Evolutionary conservation across 2,329 filamentous ascomycete genomes (phyloP).

Genomic region (Aspergillus versicolor): DNA sequence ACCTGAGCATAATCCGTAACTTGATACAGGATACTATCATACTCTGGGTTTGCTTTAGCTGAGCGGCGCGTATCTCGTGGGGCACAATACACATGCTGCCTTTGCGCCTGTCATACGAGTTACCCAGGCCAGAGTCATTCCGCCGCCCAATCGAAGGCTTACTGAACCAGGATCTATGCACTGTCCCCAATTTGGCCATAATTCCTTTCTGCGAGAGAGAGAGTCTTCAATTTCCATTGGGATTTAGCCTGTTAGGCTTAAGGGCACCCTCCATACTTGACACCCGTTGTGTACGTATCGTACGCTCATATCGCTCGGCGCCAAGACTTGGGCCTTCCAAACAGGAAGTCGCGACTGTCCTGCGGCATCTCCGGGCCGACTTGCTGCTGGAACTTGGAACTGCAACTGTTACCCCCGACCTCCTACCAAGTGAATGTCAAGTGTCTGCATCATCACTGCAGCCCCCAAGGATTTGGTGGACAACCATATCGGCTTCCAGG

Average conservation of each 20-base stretch:
- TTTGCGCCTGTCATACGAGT: neutral
- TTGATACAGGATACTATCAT: neutral
- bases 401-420: no score
- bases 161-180: conserved; percentile 1
- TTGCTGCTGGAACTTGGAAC: neutral
- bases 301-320: neutral
- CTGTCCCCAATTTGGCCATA: neutral
- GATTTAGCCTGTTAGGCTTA: neutral
- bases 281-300: no score
- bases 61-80: neutral
- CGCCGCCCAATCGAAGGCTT: neutral
- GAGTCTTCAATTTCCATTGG: neutral
- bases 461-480: neutral
- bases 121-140: neutral
- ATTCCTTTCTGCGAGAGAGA: neutral
- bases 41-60: neutral
- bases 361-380: neutral
- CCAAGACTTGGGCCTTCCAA: neutral
- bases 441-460: neutral
- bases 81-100: neutral
- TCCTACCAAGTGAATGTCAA: no score
- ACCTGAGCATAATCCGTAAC: neutral
- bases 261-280: no score
- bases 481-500: neutral
- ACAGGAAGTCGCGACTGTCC: neutral